These are phyloP conservation scores for Amoebophrya sp. DNA, from an alignment of 169 alveolate genomes.

Conservation along the genomic window DNA sequence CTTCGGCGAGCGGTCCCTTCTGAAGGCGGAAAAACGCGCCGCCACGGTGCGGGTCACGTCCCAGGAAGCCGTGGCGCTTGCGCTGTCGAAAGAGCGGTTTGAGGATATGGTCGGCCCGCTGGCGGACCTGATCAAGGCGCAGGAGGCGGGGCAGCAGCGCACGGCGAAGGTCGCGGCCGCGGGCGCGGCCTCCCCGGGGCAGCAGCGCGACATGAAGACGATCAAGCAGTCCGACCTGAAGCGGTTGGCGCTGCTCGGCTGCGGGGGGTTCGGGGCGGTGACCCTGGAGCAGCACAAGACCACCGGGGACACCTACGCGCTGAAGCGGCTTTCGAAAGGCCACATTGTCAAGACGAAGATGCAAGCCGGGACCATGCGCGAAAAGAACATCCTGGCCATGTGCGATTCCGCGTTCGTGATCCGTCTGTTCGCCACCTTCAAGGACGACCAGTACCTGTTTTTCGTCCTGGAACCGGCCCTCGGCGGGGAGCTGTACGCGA, in stretches of 20 bases:
- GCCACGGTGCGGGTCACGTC: background rate
- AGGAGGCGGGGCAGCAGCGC: background rate
- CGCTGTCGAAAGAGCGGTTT: background rate
- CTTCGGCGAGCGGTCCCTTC: background rate
- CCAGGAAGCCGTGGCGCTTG: background rate
- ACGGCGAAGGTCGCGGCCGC: background rate
- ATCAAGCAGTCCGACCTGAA: background rate
- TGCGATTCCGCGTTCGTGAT: background rate
- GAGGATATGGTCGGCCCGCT: background rate
- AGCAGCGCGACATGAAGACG: background rate
- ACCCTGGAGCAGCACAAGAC: background rate
- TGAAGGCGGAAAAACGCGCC: background rate
- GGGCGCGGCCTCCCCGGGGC: background rate
- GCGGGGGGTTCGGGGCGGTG: background rate
- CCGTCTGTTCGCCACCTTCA: slow-evolving; percentile 53
- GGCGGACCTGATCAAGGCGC: background rate
- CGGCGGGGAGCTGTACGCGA: slow-evolving; percentile 49
- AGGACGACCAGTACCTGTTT: slow-evolving; percentile 59
- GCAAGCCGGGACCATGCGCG: background rate
- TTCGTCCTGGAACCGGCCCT: slow-evolving; percentile 63
- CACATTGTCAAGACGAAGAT: background rate
- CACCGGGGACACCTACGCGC: background rate
- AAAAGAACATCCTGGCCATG: background rate
- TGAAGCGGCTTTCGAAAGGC: background rate
- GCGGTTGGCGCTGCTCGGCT: background rate